These are phyloP conservation scores for Zalerion maritima DNA, from an alignment of 495 filamentous ascomycete species.

Conservation along the genomic window DNA sequence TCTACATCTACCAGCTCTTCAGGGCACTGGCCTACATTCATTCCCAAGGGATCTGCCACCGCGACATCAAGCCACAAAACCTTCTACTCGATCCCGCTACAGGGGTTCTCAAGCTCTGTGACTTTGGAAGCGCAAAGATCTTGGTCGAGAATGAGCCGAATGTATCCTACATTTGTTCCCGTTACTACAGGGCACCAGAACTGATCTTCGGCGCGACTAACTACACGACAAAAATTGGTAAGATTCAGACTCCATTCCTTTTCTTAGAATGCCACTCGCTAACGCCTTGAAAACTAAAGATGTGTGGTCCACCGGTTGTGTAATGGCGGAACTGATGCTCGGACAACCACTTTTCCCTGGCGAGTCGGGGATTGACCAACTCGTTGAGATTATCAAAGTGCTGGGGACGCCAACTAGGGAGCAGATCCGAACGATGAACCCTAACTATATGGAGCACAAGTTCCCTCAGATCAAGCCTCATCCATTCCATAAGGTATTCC, in stretches of 20 bases:
- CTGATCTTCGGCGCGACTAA: constrained; percentile 98
- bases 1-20: constrained; percentile 99
- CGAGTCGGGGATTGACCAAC: constrained; percentile 95
- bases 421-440: constrained; percentile 99
- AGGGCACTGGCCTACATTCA: constrained; percentile 97
- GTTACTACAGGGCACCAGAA: constrained; percentile 96
- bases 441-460: constrained; percentile 99
- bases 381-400: constrained; percentile 99
- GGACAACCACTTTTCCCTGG: constrained; percentile 98
- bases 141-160: constrained; percentile 98
- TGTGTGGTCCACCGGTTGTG: constrained; percentile 98
- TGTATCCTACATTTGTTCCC: constrained; percentile 98
- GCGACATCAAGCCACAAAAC: constrained; percentile 99
- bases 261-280: constrained; percentile 3
- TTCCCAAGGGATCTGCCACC: constrained; percentile 97
- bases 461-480: constrained; percentile 99
- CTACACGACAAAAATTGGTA: constrained; percentile 99
- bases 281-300: constrained; percentile 45
- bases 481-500: constrained; percentile 97
- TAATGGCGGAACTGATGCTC: constrained; percentile 98
- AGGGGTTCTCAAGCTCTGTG: constrained; percentile 91
- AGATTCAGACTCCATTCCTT: constrained; percentile 10
- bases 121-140: constrained; percentile 98
- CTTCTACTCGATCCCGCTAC: constrained; percentile 80
- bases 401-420: constrained; percentile 95